Evolutionary conservation across 768 basidiomycete species (phyloP).

Genomic region (Mycena haematopus): DNA sequence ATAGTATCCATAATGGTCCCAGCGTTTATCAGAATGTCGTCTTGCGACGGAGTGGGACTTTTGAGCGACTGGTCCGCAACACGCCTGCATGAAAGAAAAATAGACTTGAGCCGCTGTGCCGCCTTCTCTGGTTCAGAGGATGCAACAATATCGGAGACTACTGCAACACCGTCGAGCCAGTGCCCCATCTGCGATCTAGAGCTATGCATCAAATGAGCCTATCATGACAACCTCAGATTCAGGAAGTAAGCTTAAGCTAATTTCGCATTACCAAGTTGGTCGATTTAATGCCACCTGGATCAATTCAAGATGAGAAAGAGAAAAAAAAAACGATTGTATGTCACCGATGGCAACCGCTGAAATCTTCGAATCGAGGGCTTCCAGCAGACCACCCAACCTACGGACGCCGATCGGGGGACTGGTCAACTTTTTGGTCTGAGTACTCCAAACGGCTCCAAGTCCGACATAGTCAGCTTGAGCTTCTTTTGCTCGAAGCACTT

Average conservation of each 20-base stretch:
- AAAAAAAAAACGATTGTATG: slow-evolving; percentile 25
- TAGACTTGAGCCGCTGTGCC: slow-evolving; percentile 43
- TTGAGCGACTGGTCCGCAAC: not conserved
- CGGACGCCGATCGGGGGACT: slow-evolving; percentile 73
- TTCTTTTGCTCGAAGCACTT: slow-evolving; percentile 66
- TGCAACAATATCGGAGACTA: slow-evolving; percentile 86
- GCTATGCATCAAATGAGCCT: slow-evolving; percentile 59
- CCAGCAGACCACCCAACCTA: slow-evolving; percentile 71
- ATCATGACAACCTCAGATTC: not conserved
- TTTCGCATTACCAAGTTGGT: slow-evolving; percentile 61
- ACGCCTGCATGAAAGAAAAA: slow-evolving; percentile 30
- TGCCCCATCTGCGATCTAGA: slow-evolving; percentile 63
- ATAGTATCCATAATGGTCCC: slow-evolving; percentile 57
- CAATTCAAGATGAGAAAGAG: slow-evolving; percentile 5
- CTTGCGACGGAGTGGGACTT: slow-evolving; percentile 32
- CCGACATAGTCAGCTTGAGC: slow-evolving; percentile 86
- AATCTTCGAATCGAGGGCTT: slow-evolving; percentile 64
- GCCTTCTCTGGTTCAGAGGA: slow-evolving; percentile 61
- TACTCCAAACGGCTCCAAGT: slow-evolving; percentile 84
- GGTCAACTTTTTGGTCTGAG: slow-evolving; percentile 77
- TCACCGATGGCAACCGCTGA: slow-evolving; percentile 88
- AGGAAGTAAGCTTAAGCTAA: slow-evolving; percentile 50
- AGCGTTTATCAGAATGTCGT: slow-evolving; percentile 51
- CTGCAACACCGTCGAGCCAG: slow-evolving; percentile 80
- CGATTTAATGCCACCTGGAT: slow-evolving; percentile 85